Conservation (phyloP, 345 rosid species). For the Ceriops zippeliana region DNA sequence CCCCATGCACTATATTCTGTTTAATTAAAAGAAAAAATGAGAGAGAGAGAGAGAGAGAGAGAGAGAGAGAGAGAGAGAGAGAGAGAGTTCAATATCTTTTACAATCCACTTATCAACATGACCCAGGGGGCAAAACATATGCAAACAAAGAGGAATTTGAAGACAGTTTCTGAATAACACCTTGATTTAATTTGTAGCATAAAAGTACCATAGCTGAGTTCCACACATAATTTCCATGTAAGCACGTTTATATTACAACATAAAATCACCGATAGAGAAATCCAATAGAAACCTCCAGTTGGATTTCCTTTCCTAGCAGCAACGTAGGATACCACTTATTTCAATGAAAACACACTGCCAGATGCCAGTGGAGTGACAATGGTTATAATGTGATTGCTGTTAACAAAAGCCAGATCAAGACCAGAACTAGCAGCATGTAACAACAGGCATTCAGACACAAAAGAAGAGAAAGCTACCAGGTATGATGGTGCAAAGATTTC, state of each 20-base stretch:
- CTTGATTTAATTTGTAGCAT: not conserved
- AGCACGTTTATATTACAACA: not conserved
- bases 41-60: not conserved
- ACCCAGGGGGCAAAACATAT: not conserved
- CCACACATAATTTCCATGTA: not conserved
- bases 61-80: not conserved
- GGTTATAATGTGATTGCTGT: not conserved
- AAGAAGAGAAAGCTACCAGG: no score
- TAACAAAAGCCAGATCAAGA: not conserved
- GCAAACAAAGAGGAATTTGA: not conserved
- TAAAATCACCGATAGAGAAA: not conserved
- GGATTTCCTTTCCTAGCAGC: not conserved
- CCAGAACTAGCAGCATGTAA: not conserved
- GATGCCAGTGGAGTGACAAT: not conserved
- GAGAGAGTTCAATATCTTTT: slow-evolving; percentile 1
- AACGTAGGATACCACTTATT: not conserved
- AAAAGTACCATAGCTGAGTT: not conserved
- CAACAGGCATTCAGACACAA: no score
- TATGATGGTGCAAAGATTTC: no score
- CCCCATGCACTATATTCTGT: slow-evolving; percentile 94
- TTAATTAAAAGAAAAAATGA: slow-evolving; percentile 5
- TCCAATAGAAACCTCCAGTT: not conserved
- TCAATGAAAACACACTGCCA: no score
- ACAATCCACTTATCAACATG: not conserved
- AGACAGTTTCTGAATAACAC: slow-evolving; percentile 3